Conservation (phyloP, 2,329 filamentous ascomycete genomes). For the Fusarium beomiforme region DNA sequence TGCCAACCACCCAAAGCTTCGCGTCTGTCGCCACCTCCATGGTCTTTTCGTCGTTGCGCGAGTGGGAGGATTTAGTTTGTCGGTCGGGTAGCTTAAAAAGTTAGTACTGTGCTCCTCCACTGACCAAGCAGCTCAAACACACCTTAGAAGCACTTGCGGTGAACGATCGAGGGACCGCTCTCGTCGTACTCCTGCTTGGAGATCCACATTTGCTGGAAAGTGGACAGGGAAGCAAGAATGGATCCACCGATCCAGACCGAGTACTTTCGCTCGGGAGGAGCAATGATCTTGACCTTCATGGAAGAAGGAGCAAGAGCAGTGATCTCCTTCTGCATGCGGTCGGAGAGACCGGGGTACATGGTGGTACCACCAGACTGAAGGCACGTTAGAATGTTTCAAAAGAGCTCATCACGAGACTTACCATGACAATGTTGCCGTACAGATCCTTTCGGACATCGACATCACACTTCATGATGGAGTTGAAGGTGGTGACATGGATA, state of each 20-base stretch:
- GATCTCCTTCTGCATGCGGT: slow-evolving; percentile 99
- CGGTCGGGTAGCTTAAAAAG: slow-evolving; percentile 43
- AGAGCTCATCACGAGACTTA: slow-evolving; percentile 61
- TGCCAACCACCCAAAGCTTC: slow-evolving; percentile 57
- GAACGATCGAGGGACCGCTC: slow-evolving; percentile 98
- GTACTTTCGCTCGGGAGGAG: slow-evolving; percentile 99
- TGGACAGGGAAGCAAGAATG: slow-evolving; percentile 98
- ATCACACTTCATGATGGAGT: slow-evolving; percentile 99
- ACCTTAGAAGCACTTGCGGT: slow-evolving; percentile 99
- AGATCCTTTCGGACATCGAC: slow-evolving; percentile 99
- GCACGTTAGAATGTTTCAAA: slow-evolving; percentile 45
- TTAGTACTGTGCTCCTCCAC: slow-evolving; percentile 32
- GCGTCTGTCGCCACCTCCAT: slow-evolving; percentile 57
- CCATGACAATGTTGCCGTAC: slow-evolving; percentile 99
- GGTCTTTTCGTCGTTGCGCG: slow-evolving; percentile 53
- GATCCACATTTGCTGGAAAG: slow-evolving; percentile 99
- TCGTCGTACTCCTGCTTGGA: slow-evolving; percentile 99
- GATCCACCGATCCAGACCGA: slow-evolving; percentile 99
- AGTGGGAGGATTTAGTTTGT: slow-evolving; percentile 48
- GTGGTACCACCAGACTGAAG: slow-evolving; percentile 97
- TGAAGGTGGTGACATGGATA: slow-evolving; percentile 99
- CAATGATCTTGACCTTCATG: slow-evolving; percentile 99
- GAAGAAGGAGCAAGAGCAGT: slow-evolving; percentile 98
- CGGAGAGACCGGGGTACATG: slow-evolving; percentile 99
- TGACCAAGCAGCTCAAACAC: slow-evolving; percentile 36